Conservation (phyloP, 352 stramenopile species). For the Phytophthora boehmeriae region DNA sequence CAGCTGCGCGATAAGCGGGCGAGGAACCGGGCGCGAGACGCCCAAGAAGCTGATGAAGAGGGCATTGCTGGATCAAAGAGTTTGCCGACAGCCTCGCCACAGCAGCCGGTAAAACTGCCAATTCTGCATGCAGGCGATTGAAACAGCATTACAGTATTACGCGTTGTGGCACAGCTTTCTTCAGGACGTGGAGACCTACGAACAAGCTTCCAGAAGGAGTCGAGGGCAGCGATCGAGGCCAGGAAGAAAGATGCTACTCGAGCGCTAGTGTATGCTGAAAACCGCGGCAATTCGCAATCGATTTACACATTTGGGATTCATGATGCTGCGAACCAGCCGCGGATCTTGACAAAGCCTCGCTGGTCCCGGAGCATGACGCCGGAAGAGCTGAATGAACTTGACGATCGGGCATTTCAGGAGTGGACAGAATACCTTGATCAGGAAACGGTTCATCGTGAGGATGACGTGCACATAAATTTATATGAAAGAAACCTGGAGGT, state of each 20-base stretch:
- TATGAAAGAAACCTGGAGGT: constrained; percentile 86
- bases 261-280: constrained; percentile 53
- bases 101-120: constrained; percentile 35
- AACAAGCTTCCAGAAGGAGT: constrained; percentile 73
- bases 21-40: constrained; percentile 52
- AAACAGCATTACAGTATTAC: too few relatives aligned
- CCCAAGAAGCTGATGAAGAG: constrained; percentile 26
- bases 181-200: constrained; percentile 58
- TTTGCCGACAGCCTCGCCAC: constrained; percentile 2
- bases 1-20: constrained; percentile 81
- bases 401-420: constrained; percentile 57
- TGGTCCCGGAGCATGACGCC: constrained; percentile 72
- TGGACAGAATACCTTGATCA: constrained; percentile 59
- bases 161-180: constrained; percentile 20
- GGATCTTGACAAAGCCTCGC: constrained; percentile 64
- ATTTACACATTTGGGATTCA: constrained; percentile 75
- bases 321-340: constrained; percentile 58
- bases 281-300: constrained; percentile 73
- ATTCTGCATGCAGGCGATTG: too few relatives aligned
- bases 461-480: constrained; percentile 51
- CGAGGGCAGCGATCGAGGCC: constrained; percentile 56
- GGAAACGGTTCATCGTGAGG: constrained; percentile 14
- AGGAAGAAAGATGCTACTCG: constrained; percentile 78
- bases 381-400: constrained; percentile 60
- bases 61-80: constrained; percentile 2